Percentiles rank a stretch among this genome's conserved stretches.
Evolutionary conservation across 768 basidiomycete genomes (phyloP).

Genomic region (Suillus discolor): DNA sequence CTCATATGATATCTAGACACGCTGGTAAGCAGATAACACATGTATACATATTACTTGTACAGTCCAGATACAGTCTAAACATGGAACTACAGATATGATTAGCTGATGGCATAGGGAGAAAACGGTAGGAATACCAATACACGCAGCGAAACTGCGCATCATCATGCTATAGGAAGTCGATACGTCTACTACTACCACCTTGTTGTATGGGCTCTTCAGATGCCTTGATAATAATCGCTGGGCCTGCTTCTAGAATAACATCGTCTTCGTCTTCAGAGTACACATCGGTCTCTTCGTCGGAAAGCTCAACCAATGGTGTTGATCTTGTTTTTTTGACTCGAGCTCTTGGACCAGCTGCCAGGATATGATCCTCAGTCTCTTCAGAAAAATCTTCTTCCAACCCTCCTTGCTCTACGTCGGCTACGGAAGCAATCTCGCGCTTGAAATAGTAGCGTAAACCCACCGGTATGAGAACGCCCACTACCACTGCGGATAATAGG

Average conservation of each 20-base stretch:
- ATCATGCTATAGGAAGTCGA: background rate
- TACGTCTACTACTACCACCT: slow-evolving; percentile 4
- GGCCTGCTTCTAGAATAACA: slow-evolving; percentile 75
- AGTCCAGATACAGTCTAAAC: slow-evolving; percentile 8
- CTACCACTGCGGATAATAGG: slow-evolving; percentile 78
- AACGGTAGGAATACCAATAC: background rate
- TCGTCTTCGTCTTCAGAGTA: slow-evolving; percentile 60
- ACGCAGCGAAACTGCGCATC: background rate
- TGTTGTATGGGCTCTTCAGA: slow-evolving; percentile 17
- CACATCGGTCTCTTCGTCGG: slow-evolving; percentile 39
- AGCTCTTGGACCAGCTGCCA: slow-evolving; percentile 59
- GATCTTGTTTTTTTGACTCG: slow-evolving; percentile 43
- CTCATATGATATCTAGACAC: background rate
- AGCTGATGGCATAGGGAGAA: background rate
- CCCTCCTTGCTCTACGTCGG: slow-evolving; percentile 37
- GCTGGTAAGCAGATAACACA: background rate
- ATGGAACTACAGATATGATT: slow-evolving; percentile 3
- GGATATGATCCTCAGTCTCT: slow-evolving; percentile 48
- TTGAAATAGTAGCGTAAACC: slow-evolving; percentile 84
- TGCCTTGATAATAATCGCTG: slow-evolving; percentile 52
- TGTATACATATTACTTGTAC: background rate
- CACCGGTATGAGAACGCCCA: slow-evolving; percentile 93
- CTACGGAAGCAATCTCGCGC: slow-evolving; percentile 51
- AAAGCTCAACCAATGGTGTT: slow-evolving; percentile 31
- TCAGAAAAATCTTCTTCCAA: slow-evolving; percentile 35